These are phyloP conservation scores for Eutrema yunnanense DNA, from an alignment of 345 rosid species.

Conservation along the genomic window DNA sequence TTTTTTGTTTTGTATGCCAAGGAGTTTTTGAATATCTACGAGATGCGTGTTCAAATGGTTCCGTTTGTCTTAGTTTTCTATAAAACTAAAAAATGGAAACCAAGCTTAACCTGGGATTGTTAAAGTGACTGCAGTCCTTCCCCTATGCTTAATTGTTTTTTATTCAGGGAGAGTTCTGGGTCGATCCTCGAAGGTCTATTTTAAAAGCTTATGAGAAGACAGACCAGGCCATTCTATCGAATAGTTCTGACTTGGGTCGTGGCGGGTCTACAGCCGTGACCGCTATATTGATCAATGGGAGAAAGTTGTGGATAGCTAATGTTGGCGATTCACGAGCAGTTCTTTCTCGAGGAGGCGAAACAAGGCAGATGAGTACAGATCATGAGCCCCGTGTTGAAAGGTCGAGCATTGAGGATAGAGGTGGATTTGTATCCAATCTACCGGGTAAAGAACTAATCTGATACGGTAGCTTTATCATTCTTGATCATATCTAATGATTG, in stretches of 20 bases:
- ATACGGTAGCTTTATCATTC: neutral
- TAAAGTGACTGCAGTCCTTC: no score
- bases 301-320: conserved; percentile 62
- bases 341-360: conserved; percentile 46
- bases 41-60: no score
- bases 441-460: conserved; percentile 44
- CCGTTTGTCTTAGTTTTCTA: no score
- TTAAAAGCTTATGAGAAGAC: conserved; percentile 70
- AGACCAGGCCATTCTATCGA: conserved; percentile 67
- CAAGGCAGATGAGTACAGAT: conserved; percentile 53
- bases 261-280: conserved; percentile 89
- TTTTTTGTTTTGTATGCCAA: no score
- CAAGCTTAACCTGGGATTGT: no score
- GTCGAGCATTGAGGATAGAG: conserved; percentile 65
- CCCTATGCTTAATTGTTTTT: neutral
- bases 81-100: no score
- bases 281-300: conserved; percentile 59
- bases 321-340: conserved; percentile 74
- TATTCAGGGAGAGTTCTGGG: conserved; percentile 69
- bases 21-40: no score
- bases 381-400: conserved; percentile 75
- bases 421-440: conserved; percentile 85
- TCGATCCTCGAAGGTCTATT: conserved; percentile 54
- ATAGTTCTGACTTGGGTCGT: conserved; percentile 58
- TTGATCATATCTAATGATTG: neutral